A percentile compares a stretch with the other conserved stretches of the same genome.
Conservation (phyloP, 2,329 filamentous ascomycete species). For the Colletotrichum trifolii region DNA sequence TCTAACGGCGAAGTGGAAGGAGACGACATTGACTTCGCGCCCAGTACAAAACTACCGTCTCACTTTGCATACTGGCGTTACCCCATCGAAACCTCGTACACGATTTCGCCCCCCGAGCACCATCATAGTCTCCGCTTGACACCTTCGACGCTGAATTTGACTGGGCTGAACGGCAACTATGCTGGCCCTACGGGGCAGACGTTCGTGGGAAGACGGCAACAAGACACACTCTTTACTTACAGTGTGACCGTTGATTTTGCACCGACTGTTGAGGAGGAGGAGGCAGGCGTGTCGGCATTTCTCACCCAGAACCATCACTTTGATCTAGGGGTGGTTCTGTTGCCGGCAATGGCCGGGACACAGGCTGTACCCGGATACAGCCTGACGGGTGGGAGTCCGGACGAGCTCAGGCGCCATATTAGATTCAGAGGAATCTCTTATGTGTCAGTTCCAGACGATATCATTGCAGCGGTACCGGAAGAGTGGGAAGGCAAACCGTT, state of each 20-base stretch:
- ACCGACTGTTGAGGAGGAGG: conserved; percentile 52
- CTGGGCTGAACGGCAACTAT: conserved; percentile 60
- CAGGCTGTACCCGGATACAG: conserved; percentile 16
- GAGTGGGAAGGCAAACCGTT: conserved; percentile 49
- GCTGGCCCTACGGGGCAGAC: conserved; percentile 44
- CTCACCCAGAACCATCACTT: conserved; percentile 65
- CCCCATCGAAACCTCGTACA: conserved; percentile 58
- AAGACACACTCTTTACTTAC: conserved; percentile 65
- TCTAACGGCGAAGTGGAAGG: conserved; percentile 41
- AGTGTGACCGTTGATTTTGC: conserved; percentile 57
- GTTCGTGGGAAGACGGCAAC: conserved; percentile 65
- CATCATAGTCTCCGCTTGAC: conserved; percentile 57
- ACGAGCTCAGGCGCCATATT: conserved; percentile 50
- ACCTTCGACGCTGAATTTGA: conserved; percentile 64
- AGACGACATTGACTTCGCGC: conserved; percentile 59
- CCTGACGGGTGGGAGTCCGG: background rate
- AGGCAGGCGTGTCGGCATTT: conserved; percentile 65
- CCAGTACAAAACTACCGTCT: conserved; percentile 55
- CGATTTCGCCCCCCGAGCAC: conserved; percentile 54
- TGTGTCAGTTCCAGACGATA: conserved; percentile 49
- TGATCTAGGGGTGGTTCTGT: conserved; percentile 53
- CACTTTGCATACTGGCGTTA: conserved; percentile 69
- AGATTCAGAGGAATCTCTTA: conserved; percentile 58
- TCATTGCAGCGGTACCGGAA: conserved; percentile 51
- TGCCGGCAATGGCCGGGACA: conserved; percentile 12